Evolutionary conservation across 192 early-diverging fungal genomes (phyloP).

Genomic region (Coemansia sp.): DNA sequence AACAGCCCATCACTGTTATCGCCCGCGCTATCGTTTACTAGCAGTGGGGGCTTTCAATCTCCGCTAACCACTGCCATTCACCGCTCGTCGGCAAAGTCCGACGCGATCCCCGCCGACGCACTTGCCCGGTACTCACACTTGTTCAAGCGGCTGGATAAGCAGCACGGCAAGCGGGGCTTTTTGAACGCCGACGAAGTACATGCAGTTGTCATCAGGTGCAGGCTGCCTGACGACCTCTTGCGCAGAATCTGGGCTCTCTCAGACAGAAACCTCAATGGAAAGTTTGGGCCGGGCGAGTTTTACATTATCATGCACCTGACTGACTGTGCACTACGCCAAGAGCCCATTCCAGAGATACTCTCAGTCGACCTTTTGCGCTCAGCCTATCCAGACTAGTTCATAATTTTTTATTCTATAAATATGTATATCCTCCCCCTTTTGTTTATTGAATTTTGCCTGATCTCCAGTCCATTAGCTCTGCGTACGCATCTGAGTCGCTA

Average conservation of each 20-base stretch:
- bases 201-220: constrained; percentile 26
- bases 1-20: neutral
- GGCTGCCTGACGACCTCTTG: constrained; percentile 33
- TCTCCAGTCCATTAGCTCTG: constrained; percentile 25
- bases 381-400: constrained; percentile 15
- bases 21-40: constrained; percentile 4
- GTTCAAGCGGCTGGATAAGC: constrained; percentile 35
- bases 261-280: constrained; percentile 38
- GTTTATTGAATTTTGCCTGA: neutral
- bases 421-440: constrained; percentile 7
- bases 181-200: constrained; percentile 28
- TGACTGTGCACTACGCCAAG: constrained; percentile 29
- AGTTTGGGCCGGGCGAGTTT: constrained; percentile 45
- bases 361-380: constrained; percentile 39
- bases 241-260: constrained; percentile 41
- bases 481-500: constrained; percentile 18
- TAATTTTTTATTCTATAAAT: neutral
- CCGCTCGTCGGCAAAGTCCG: neutral
- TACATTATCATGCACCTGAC: constrained; percentile 47
- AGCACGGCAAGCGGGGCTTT: constrained; percentile 23
- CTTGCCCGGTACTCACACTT: constrained; percentile 25
- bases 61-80: neutral
- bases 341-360: constrained; percentile 35
- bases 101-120: constrained; percentile 20
- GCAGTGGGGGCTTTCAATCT: neutral